Base-by-base conservation (phyloP, 2,329 filamentous ascomycete genomes). In the Rachicladosporium sp. region DNA sequence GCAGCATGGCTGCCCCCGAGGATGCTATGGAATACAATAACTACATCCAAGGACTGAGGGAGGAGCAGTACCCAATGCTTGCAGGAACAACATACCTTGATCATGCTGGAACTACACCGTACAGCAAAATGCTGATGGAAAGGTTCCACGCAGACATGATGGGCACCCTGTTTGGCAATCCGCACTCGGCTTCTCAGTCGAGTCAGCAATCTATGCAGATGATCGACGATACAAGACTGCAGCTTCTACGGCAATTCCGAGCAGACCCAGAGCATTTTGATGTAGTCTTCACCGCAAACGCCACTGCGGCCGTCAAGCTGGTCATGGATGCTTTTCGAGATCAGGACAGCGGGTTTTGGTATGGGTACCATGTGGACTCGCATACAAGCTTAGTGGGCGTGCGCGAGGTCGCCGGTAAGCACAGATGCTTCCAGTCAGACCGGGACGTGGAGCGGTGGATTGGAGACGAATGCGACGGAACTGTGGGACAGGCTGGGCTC, bases 381-480 rank as follows among this genome's bases (percentile, higher is more conserved):
- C 89, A 96, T 59, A 95, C 87, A 3, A 94, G 87, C 54, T 55
- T 95, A 6, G 74, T 95, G 15, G 89, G 89, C 0, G 76, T 83
- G 6, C 71, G 89, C 33, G 54, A 56, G 36, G 67, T 83, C 52
- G 82, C 87, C 11, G 59, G 51, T 1, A 57, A 65, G 43, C 82
- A 80, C 46, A 58, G 62, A 7, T 93, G 86, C 59, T 73, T 94
- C 30, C 62, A 70, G 38, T 68, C 66, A 15, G 76, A 87, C 51
- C 56, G 55, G 0, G 76, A 76, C 36, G 73, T 93, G 6, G 65
- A 77, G 10, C 50, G 58, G 1, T 93, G 84, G 82, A 62, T 88
- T 6, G 55, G 59, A 4, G 29, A 33, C 31, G 35, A 44, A 36
- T 32, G 38, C 29, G 33, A 37, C 10, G 29, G 13, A 13, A 10